Evolutionary conservation across 108 stramenopile species (phyloP).

Genomic region (Poteriospumella lacustris): DNA sequence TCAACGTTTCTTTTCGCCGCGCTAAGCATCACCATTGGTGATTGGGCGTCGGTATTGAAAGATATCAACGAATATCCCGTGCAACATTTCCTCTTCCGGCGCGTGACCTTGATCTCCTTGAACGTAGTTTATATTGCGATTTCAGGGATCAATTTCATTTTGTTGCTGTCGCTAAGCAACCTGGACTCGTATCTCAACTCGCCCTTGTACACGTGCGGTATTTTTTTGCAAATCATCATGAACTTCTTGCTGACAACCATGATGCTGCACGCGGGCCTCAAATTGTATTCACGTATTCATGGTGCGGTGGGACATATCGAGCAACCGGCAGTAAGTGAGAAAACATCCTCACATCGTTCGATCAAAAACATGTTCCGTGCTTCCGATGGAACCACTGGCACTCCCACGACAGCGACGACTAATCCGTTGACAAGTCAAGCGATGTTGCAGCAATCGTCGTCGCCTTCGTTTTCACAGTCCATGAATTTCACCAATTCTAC

Average conservation of each 20-base stretch:
- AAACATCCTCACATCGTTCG: background rate
- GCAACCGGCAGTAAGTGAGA: background rate
- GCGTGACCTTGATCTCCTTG: background rate
- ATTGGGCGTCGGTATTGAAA: background rate
- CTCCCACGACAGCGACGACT: too few species aligned
- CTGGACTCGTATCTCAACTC: background rate
- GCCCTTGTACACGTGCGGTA: background rate
- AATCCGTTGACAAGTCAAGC: too few species aligned
- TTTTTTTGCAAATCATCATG: background rate
- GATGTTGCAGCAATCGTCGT: too few species aligned
- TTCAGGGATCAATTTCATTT: background rate
- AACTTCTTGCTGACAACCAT: background rate
- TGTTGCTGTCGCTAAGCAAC: background rate
- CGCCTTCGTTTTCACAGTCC: too few species aligned
- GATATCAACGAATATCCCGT: background rate
- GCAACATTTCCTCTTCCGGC: background rate
- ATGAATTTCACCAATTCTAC: too few species aligned
- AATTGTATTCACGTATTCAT: background rate
- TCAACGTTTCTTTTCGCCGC: constrained; percentile 1
- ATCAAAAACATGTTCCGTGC: too few species aligned
- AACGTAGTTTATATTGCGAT: background rate
- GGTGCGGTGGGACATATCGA: background rate
- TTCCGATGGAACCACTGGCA: too few species aligned
- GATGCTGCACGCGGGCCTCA: background rate
- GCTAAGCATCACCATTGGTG: background rate